Base-by-base conservation (phyloP, 2,329 filamentous ascomycete species). In the Leptosphaerulina australis region DNA sequence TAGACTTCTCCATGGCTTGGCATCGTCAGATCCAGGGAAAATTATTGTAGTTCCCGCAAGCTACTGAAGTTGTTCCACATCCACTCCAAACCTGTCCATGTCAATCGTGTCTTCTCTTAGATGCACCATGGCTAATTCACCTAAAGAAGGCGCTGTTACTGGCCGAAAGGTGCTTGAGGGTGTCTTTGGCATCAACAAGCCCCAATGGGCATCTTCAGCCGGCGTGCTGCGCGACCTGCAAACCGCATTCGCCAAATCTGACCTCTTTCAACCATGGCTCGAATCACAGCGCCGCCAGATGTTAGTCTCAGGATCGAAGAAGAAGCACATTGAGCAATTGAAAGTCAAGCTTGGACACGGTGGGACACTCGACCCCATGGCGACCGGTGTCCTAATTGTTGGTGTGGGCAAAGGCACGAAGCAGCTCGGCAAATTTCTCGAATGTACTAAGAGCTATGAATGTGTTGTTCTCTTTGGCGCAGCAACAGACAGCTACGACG, bases 301-400 rank as follows among this genome's bases (percentile, higher is more conserved):
- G 86, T 90, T 70, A 76, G 76, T 50, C 78, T 81, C 50, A 77
- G 30, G 54, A 17, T 56, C 78, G 50, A 83, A 88, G 68, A 81
- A 81, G 60, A 79, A 81, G 60, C 82, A 86, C 53, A 73, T 75
- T 37, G 59, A 63, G 3, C 66, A 68, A 18, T 61, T 72, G 22
- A 84, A 90, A 55, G 87, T 97, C 62, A 99, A 97, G 79, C 89
- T 97, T 67, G 94, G 94, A 25, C 94, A 99, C 76, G 94, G 94
- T 53, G 94, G 94, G 33, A 99, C 94, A 1, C 82, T 99, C 14
- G 94, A 99, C 68, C 94, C 94, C 20, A 82, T 97, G 64, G 94
- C 94, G 7, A 96, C 92, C 1, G 94, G 94, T 35, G 90, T 99
- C 18, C 82, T 99, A 39, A 91, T 97, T 56, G 80, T 94, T 5